Percentiles rank a stretch among this genome's conserved stretches.
These are phyloP conservation scores for Cryptococcus floricola DNA, from an alignment of 1,284 basidiomycete species.

Conservation along the genomic window DNA sequence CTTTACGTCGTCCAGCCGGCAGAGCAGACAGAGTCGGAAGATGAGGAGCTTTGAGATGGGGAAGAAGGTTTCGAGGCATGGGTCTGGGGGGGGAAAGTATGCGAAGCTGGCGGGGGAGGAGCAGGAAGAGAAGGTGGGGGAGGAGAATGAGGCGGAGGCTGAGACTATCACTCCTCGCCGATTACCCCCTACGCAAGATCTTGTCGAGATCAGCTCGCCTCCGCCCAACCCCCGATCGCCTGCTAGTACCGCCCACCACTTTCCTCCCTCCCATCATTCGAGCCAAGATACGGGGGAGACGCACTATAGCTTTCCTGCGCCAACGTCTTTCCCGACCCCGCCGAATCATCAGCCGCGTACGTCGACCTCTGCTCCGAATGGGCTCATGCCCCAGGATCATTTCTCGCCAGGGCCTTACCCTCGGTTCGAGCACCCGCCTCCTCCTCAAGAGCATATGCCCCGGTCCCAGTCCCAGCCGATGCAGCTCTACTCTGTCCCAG, in stretches of 20 bases:
- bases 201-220: not conserved
- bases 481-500: constrained; percentile 15
- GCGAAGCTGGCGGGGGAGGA: constrained; percentile 25
- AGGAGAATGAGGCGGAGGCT: constrained; percentile 5
- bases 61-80: constrained; percentile 17
- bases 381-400: too few relatives aligned
- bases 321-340: constrained; percentile 11
- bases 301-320: constrained; percentile 9
- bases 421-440: not conserved
- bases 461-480: constrained; percentile 19
- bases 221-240: not conserved
- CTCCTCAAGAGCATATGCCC: constrained; percentile 6
- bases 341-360: not conserved
- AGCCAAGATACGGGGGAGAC: constrained; percentile 1
- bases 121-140: constrained; percentile 7
- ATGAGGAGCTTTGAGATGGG: constrained; percentile 23
- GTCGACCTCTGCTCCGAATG: not conserved
- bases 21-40: constrained; percentile 3
- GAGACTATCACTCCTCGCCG: constrained; percentile 8
- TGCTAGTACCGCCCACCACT: not conserved
- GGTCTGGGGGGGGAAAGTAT: constrained; percentile 22
- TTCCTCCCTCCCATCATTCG: not conserved
- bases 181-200: not conserved
- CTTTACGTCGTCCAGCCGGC: constrained; percentile 12
- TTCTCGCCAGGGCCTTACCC: not conserved